Evolutionary conservation across 2,329 filamentous ascomycete species (phyloP).

Genomic region (Ophiostoma angusticollis): DNA sequence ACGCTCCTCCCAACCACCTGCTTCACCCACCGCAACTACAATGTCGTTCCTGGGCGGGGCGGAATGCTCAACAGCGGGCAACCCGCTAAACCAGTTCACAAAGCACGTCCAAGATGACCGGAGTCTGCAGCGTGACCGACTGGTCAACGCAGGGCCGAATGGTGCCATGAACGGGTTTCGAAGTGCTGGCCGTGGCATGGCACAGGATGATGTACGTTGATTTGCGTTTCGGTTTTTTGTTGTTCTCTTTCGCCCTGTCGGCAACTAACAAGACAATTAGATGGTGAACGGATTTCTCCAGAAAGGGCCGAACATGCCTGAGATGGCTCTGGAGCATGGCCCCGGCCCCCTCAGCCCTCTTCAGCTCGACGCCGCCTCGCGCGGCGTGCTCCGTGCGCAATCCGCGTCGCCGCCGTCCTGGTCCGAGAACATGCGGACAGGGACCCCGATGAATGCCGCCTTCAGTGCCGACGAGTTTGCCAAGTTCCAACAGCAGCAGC

Average conservation of each 20-base stretch:
- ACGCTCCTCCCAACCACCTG: background rate
- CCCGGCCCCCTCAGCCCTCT: constrained; percentile 29
- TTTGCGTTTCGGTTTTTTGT: too few relatives aligned
- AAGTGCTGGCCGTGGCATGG: constrained; percentile 52
- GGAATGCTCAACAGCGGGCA: constrained; percentile 92
- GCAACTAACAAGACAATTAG: constrained; percentile 28
- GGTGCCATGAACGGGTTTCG: constrained; percentile 66
- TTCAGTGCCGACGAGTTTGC: constrained; percentile 76
- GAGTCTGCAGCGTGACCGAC: constrained; percentile 79
- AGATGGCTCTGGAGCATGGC: constrained; percentile 38
- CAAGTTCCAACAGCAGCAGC: constrained; percentile 65
- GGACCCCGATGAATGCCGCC: constrained; percentile 59
- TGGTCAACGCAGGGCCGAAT: constrained; percentile 62
- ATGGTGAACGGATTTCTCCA: constrained; percentile 93
- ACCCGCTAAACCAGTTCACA: constrained; percentile 92
- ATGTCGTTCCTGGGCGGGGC: constrained; percentile 97
- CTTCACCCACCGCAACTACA: constrained; percentile 14
- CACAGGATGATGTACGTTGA: constrained; percentile 55
- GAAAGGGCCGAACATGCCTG: constrained; percentile 50
- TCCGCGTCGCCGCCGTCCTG: constrained; percentile 41
- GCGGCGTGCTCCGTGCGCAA: constrained; percentile 37
- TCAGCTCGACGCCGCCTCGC: constrained; percentile 31
- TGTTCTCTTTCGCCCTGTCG: constrained; percentile 2
- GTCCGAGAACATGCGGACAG: constrained; percentile 40
- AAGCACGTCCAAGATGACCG: constrained; percentile 97